phyloP scores from a whole-genome alignment of 1,139 yeast genomes.

The Blastobotrys indianensis region DNA sequence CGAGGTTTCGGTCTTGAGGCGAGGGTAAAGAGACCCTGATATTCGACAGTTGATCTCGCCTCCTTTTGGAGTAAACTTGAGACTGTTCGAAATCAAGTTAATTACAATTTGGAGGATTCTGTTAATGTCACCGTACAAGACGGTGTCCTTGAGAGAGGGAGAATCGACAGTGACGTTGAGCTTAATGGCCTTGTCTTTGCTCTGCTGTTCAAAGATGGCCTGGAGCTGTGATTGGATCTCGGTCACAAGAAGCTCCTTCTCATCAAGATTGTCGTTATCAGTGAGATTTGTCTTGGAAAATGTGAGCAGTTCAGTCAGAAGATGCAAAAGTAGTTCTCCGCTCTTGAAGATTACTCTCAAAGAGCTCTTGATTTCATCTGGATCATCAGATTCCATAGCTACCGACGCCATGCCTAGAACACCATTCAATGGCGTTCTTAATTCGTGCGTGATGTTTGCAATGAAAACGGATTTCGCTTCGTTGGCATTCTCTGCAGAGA shows the following conservation, averaged over 20 bases:
- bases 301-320: constrained; percentile 78
- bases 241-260: constrained; percentile 62
- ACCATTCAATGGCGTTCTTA: constrained; percentile 88
- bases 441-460: constrained; percentile 89
- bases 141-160: constrained; percentile 35
- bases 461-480: constrained; percentile 91
- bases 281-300: constrained; percentile 63
- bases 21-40: constrained; percentile 1
- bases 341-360: constrained; percentile 75
- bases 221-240: constrained; percentile 79
- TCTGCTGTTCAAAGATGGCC: constrained; percentile 82
- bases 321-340: constrained; percentile 78
- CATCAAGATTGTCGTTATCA: constrained; percentile 72
- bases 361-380: constrained; percentile 59
- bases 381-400: constrained; percentile 79
- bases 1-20: neutral
- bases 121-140: constrained; percentile 84
- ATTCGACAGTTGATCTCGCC: constrained; percentile 53
- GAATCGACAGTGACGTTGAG: constrained; percentile 41
- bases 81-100: constrained; percentile 83
- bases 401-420: constrained; percentile 91
- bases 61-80: constrained; percentile 87
- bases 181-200: constrained; percentile 66
- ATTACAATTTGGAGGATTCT: constrained; percentile 86
- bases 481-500: constrained; percentile 57